Conservation (phyloP, 2,329 filamentous ascomycete species). For the Chrysosporium keratinophilum region DNA sequence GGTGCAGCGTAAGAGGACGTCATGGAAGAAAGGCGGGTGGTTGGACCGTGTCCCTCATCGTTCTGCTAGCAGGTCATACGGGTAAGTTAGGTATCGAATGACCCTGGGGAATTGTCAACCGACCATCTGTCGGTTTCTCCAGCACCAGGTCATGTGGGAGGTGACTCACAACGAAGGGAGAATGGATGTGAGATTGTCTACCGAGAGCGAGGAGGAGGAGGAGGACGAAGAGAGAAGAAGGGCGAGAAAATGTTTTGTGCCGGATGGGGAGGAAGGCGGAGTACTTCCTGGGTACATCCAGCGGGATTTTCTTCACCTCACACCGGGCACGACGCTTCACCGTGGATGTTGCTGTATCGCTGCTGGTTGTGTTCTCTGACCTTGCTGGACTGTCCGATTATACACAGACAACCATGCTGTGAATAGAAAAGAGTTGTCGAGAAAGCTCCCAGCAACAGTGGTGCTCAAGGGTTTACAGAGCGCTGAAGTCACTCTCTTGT, state of each 20-base stretch:
- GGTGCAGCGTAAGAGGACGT: not conserved
- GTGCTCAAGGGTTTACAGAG: not conserved
- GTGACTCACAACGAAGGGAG: not conserved
- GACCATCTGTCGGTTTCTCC: not conserved
- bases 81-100: not conserved
- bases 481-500: not conserved
- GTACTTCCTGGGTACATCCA: not conserved
- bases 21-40: not conserved
- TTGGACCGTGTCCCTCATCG: not conserved
- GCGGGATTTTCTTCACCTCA: not conserved
- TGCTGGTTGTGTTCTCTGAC: too few relatives aligned
- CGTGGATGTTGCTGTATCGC: too few relatives aligned
- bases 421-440: too few relatives aligned
- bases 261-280: not conserved
- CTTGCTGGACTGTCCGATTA: too few relatives aligned
- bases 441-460: not conserved
- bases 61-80: constrained; percentile 1
- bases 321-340: too few relatives aligned
- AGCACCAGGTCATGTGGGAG: constrained; percentile 3
- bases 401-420: too few relatives aligned
- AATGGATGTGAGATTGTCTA: not conserved
- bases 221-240: not conserved
- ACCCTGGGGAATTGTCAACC: constrained; percentile 4
- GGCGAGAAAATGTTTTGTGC: not conserved
- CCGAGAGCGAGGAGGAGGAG: not conserved